Percentiles rank a stretch among this genome's conserved stretches.
Conservation (phyloP, 768 basidiomycete species). For the Boletus bicolor region DNA sequence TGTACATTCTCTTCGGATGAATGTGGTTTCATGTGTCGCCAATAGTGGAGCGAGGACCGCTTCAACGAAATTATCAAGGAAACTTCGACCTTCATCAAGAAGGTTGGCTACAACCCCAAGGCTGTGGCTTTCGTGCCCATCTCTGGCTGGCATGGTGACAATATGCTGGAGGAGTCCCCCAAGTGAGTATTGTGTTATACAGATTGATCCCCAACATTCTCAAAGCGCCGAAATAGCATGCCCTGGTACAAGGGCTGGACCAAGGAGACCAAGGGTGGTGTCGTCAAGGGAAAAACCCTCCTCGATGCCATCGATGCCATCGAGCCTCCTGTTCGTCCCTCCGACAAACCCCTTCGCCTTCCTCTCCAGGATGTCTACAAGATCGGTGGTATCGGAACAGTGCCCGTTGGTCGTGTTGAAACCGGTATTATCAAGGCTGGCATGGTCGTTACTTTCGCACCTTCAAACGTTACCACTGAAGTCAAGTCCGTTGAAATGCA, state of each 20-base stretch:
- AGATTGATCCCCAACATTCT: conserved; percentile 9
- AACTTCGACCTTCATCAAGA: conserved; percentile 97
- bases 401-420: conserved; percentile 99
- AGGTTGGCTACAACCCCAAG: conserved; percentile 99
- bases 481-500: conserved; percentile 99
- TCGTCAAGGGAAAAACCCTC: conserved; percentile 96
- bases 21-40: conserved; percentile 2
- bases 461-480: conserved; percentile 98
- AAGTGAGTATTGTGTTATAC: conserved; percentile 55
- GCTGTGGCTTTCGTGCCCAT: conserved; percentile 97
- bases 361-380: conserved; percentile 99
- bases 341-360: conserved; percentile 99
- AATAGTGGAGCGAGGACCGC: conserved; percentile 96
- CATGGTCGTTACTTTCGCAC: conserved; percentile 98
- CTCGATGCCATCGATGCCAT: conserved; percentile 99
- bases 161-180: conserved; percentile 98
- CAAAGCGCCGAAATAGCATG: conserved; percentile 60
- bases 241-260: conserved; percentile 99
- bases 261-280: conserved; percentile 92
- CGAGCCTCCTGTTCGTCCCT: conserved; percentile 93
- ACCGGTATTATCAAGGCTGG: conserved; percentile 99
- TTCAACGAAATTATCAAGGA: conserved; percentile 99
- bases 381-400: conserved; percentile 99
- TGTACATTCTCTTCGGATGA: not conserved
- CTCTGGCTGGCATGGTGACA: conserved; percentile 99